Percentiles rank a stretch among this genome's conserved stretches.
phyloP scores from a whole-genome alignment of 1,139 yeast species.

The Nakaseomyces nivariensis region DNA sequence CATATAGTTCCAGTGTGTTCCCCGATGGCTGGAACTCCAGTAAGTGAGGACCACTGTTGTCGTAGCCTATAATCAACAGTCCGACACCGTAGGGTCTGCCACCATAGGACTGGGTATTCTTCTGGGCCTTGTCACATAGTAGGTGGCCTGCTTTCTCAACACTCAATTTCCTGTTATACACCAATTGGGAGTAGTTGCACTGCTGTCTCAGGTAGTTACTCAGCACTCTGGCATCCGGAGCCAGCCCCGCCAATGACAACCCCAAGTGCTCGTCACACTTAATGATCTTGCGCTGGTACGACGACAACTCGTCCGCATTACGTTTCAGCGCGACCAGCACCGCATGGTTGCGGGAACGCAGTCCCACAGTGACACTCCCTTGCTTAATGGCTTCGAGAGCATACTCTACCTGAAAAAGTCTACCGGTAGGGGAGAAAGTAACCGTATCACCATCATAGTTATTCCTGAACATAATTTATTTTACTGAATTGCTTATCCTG shows the following conservation, averaged over 20 bases:
- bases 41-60: slow-evolving; percentile 88
- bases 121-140: slow-evolving; percentile 94
- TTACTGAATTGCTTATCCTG: not conserved
- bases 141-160: slow-evolving; percentile 75
- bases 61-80: slow-evolving; percentile 80
- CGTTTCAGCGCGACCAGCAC: slow-evolving; percentile 90
- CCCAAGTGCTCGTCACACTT: slow-evolving; percentile 92
- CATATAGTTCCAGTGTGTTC: slow-evolving; percentile 79
- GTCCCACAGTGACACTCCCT: slow-evolving; percentile 95
- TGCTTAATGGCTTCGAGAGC: slow-evolving; percentile 97
- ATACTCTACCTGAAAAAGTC: slow-evolving; percentile 89
- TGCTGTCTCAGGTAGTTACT: slow-evolving; percentile 85
- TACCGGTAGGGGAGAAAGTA: slow-evolving; percentile 94
- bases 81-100: slow-evolving; percentile 98
- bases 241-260: slow-evolving; percentile 90
- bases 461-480: slow-evolving; percentile 64
- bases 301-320: slow-evolving; percentile 93
- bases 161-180: slow-evolving; percentile 80
- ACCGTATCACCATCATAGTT: slow-evolving; percentile 97
- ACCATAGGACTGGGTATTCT: slow-evolving; percentile 91
- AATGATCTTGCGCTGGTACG: slow-evolving; percentile 88
- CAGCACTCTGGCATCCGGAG: slow-evolving; percentile 93
- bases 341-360: slow-evolving; percentile 75
- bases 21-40: slow-evolving; percentile 96
- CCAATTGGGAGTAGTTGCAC: slow-evolving; percentile 79